A percentile compares a stretch with the other conserved stretches of the same genome.
phyloP scores from a whole-genome alignment of 2,329 filamentous ascomycete genomes.

The Lachnellula cervina region DNA sequence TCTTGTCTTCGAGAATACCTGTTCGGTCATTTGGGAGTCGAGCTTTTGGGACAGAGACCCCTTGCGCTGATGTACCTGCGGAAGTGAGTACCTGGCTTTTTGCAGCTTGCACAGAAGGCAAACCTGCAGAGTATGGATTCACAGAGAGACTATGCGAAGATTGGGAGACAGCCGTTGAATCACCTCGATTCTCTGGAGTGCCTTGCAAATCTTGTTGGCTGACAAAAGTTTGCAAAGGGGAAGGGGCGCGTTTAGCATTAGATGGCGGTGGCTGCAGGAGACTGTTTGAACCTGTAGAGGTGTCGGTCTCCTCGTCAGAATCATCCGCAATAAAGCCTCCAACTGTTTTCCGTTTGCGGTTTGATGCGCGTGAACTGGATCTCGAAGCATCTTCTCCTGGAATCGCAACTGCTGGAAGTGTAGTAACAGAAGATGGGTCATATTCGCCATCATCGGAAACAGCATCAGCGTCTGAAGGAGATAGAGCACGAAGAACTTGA shows the following conservation, averaged over 20 bases:
- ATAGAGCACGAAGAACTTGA: slow-evolving; percentile 34
- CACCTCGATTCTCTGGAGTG: slow-evolving; percentile 27
- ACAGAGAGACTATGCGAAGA: slow-evolving; percentile 23
- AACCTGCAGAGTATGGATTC: slow-evolving; percentile 22
- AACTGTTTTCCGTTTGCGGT: slow-evolving; percentile 30
- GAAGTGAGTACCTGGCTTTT: slow-evolving; percentile 25
- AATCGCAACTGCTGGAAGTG: slow-evolving; percentile 26
- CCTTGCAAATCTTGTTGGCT: slow-evolving; percentile 24
- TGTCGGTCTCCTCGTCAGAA: slow-evolving; percentile 33
- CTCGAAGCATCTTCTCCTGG: slow-evolving; percentile 27
- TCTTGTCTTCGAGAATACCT: slow-evolving; percentile 70
- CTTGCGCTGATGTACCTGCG: slow-evolving; percentile 21
- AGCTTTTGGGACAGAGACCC: slow-evolving; percentile 28
- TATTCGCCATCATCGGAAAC: slow-evolving; percentile 30
- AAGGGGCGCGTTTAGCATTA: slow-evolving; percentile 28
- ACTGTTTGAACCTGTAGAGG: slow-evolving; percentile 19
- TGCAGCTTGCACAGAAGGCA: slow-evolving; percentile 20
- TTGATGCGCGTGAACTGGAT: slow-evolving; percentile 31
- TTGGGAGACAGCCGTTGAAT: slow-evolving; percentile 19
- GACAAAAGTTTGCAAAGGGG: slow-evolving; percentile 29
- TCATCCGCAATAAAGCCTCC: slow-evolving; percentile 34
- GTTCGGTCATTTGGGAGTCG: slow-evolving; percentile 33
- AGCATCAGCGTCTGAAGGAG: slow-evolving; percentile 29
- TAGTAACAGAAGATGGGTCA: slow-evolving; percentile 31
- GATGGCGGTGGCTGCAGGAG: slow-evolving; percentile 23